These are phyloP conservation scores for Raffaelea albimanens DNA, from an alignment of 2,329 filamentous ascomycete genomes.

Conservation along the genomic window DNA sequence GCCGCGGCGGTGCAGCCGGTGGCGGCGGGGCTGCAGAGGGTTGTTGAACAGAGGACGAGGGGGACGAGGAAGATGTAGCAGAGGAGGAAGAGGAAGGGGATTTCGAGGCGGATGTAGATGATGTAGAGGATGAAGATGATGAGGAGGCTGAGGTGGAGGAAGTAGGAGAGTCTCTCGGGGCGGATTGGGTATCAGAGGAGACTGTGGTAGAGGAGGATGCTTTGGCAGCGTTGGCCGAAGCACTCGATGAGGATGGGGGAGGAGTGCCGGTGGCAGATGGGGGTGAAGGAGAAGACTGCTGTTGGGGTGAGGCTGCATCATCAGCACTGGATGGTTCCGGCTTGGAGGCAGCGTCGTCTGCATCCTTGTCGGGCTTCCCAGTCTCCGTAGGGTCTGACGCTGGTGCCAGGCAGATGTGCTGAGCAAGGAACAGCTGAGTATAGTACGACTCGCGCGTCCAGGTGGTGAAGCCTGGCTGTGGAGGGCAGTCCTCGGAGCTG, in stretches of 20 bases:
- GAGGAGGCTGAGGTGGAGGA: constrained; percentile 2
- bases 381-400: not conserved
- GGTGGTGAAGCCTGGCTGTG: constrained; percentile 22
- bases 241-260: too few relatives aligned
- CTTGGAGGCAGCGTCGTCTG: not conserved
- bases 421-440: not conserved
- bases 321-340: too few relatives aligned
- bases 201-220: too few relatives aligned
- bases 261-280: not conserved
- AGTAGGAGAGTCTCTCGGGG: not conserved
- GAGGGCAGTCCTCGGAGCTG: constrained; percentile 24
- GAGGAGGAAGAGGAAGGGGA: not conserved
- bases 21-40: not conserved
- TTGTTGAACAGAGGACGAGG: not conserved
- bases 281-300: not conserved
- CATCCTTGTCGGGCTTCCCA: too few relatives aligned
- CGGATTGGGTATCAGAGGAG: too few relatives aligned
- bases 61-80: not conserved
- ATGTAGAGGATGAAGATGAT: not conserved
- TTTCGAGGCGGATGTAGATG: not conserved
- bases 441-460: constrained; percentile 46
- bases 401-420: not conserved
- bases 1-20: constrained; percentile 1
- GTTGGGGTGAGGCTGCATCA: too few relatives aligned
- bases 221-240: too few relatives aligned